Base-by-base conservation (phyloP, 2,329 filamentous ascomycete species). In the Trichophyton equinum region DNA sequence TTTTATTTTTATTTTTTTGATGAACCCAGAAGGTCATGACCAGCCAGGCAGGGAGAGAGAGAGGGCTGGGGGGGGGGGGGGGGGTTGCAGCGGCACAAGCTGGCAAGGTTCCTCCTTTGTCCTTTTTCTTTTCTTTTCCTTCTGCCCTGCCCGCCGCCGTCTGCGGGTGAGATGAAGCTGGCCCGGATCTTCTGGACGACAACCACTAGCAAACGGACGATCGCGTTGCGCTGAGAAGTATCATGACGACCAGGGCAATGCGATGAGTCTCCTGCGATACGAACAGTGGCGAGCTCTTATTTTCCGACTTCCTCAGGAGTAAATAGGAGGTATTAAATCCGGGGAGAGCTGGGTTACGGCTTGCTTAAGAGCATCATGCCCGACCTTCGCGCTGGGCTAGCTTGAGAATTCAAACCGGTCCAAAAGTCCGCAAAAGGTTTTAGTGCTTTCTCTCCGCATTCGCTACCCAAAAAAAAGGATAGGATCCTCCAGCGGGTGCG, bases 241-340 rank as follows among this genome's bases (percentile, higher is more conserved):
- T 55, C 51, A 38, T n/a, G 51, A 36, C 51, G 51, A 55, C 51
- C 51, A 55, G 51, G 51, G 51, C 51, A n/a, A 55, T 33, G 51
- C 51, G 51, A 55, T 36, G 51, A 55, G 51, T 33, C 51, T 55
- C 51, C 46, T 51, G 18, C 25, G 27, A 55, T 55, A 55, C 51
- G 51, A 55, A 55, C 20, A 36, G 27, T 36, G 51, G 51, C 25
- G 30, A 55, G 51, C 6, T 33, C 51, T 55, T 55, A 36, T 55
- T 55, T 55, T 36, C 46, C 46, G 44, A 47, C 46, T 11, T 27
- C 46, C 46, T 27, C 46, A 51, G 46, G 46, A 51, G 46, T 27
- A 51, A 51, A 51, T 22, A 51, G 46, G 46, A 51, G 46, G 15
- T 25, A 13, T 25, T 11, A 25, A 51, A 22, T 27, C 25, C 9